Evolutionary conservation across 83 land plant species (phyloP), one percentile per base, ranked within the genome.

Genomic region (Diphasiastrum complanatum): DNA sequence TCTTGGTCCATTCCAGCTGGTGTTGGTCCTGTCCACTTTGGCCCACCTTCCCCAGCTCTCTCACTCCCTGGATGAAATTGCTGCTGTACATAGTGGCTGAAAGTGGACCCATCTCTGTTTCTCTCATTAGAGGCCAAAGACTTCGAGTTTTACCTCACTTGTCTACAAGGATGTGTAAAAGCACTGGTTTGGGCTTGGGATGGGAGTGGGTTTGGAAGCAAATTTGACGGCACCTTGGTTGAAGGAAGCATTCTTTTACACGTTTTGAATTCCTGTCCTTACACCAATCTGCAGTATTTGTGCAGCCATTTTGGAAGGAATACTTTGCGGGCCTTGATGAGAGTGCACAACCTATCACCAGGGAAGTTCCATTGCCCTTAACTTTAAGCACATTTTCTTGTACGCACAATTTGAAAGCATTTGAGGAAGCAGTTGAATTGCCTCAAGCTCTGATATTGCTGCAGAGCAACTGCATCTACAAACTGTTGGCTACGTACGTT

Each of bases 171-270:
- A 5, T 48, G 51, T 24, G 23, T 18, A 5, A 48, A 48, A 24
- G 51, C 51, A 18, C 23, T 48, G 23, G 51, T 48, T 6, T 48
- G 51, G 51, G 23, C 51, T 5, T 48, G 51, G 51, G 51, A 48
- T 24, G 51, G 51, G 6, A 18, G n/a, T 48, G 51, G 51, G 6
- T 18, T 48, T 6, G 51, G 51, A 18, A 24, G 51, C 6, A 18
- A 24, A 6, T 48, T 6, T 6, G 51, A 48, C 6, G 51, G 51
- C n/a, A 48, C 51, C 6, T 5, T 48, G 51, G 23, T 48, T 6
- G 23, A 18, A 6, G 51, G 51, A 18, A 4, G 23, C n/a, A 24
- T 48, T 6, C 51, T 48, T 18, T 18, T 48, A 18, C 51, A 48
- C 23, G 51, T 18, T 4, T 18, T 48, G 51, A 48, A 48, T 18